Conservation (phyloP, 352 stramenopile genomes). For the Phytopythium mirpurense region DNA sequence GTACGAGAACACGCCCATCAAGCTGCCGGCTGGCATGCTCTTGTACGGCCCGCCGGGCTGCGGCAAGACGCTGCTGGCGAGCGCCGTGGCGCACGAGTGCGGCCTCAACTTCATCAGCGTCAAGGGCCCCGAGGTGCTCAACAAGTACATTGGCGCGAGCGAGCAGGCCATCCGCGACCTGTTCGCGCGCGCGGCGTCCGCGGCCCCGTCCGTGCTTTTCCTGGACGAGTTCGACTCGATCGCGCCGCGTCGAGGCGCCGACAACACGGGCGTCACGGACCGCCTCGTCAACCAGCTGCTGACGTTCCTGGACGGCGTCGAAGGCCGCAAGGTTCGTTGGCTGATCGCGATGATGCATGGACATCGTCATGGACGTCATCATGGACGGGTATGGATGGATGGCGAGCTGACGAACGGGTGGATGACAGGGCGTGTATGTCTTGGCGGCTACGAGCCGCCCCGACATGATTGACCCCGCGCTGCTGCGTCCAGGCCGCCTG, state of each 20-base stretch:
- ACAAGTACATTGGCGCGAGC: constrained; percentile 90
- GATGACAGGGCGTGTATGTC: constrained; percentile 87
- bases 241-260: constrained; percentile 88
- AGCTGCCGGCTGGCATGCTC: constrained; percentile 81
- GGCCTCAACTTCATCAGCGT: constrained; percentile 89
- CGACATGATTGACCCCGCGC: constrained; percentile 95
- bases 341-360: no score
- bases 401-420: no score
- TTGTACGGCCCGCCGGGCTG: constrained; percentile 90
- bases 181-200: constrained; percentile 70
- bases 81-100: constrained; percentile 82
- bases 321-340: constrained; percentile 66
- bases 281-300: constrained; percentile 98
- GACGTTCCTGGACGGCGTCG: constrained; percentile 97
- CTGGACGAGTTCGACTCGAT: constrained; percentile 95
- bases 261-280: constrained; percentile 95
- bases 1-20: constrained; percentile 80
- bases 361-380: no score
- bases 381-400: no score
- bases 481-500: constrained; percentile 91
- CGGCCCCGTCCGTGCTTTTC: constrained; percentile 78
- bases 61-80: constrained; percentile 86
- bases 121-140: constrained; percentile 87
- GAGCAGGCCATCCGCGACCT: constrained; percentile 88
- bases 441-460: constrained; percentile 94